Evolutionary conservation across 1,284 basidiomycete genomes (phyloP), one percentile per base, ranked within the genome.

Genomic region (Puccinia hordei): DNA sequence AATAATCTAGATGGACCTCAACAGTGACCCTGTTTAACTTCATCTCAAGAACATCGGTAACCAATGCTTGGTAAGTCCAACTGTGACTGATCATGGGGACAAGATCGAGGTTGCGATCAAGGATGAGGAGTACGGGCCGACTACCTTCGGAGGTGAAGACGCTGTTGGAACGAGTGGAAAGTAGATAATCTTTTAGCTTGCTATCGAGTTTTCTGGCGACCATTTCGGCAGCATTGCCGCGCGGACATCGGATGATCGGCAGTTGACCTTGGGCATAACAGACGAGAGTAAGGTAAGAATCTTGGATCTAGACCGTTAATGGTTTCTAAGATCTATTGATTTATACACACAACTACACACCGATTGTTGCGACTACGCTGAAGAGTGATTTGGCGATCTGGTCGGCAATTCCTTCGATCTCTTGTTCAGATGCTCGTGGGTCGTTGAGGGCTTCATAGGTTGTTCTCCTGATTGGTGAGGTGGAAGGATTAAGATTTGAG

Each of bases 41-140:
- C 89, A 99, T 94, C 80, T 97, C 93, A 41, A 99, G 90, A 81
- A 98, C 98, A 85, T 99, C 97, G 69, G 96, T 96, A 0, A 98
- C 93, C 27, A 99, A 90, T 0, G 97, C 95, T 87, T 99, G 97
- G 84, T 99, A 99, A 41, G 97, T 99, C 97, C 97, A 99, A 1
- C 95, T 95, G 85, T 99, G 97, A 1, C 93, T 93, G 19, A 99
- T 87, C 89, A 97, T 94, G 4, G 97, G 93, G 0, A 96, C 92
- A 19, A 99, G 88, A 85, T 99, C 97, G 72, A 99, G 89, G 83
- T 98, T 99, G 44, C 97, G 90, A 85, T 99, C 97, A 77, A 99
- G 88, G 66, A 99, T 91, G 69, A 98, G 90, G 9, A 99, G 88
- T 55, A 99, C 93, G 95, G 83, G 27, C 24, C 59, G 53, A 27